Percentiles rank a stretch among this genome's conserved stretches.
Evolutionary conservation across 2,329 filamentous ascomycete species (phyloP).

Genomic region (Microcyclosporella mali): DNA sequence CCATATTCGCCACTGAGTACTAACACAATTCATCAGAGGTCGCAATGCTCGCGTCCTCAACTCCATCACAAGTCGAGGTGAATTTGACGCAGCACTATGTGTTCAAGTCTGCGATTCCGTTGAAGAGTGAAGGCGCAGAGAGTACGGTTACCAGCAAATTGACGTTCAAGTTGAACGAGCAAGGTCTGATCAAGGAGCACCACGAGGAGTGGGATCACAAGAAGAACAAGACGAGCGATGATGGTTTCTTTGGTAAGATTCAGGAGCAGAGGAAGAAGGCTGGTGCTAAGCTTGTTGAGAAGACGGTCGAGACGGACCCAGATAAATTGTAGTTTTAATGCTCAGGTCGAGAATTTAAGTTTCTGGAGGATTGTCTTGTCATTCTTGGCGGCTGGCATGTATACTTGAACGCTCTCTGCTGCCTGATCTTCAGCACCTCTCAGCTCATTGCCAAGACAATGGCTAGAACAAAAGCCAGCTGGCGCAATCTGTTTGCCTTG

Average conservation of each 20-base stretch:
- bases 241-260: constrained; percentile 26
- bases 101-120: constrained; percentile 16
- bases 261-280: constrained; percentile 26
- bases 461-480: too few species aligned
- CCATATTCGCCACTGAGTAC: too few species aligned
- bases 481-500: too few species aligned
- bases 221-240: constrained; percentile 22
- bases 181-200: constrained; percentile 23
- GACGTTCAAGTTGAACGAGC: constrained; percentile 20
- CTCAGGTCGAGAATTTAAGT: not conserved
- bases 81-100: constrained; percentile 26
- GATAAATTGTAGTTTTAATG: constrained; percentile 13
- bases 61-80: constrained; percentile 15
- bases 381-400: too few species aligned
- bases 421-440: too few species aligned
- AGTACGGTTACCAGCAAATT: constrained; percentile 25
- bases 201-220: constrained; percentile 27
- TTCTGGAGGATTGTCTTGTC: too few species aligned
- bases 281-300: constrained; percentile 24
- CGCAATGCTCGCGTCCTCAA: constrained; percentile 14
- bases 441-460: too few species aligned
- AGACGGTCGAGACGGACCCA: constrained; percentile 18
- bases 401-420: too few species aligned
- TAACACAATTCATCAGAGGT: constrained; percentile 1
- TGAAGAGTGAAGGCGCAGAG: constrained; percentile 19